phyloP scores from a whole-genome alignment of 768 basidiomycete genomes.

The Hericium coralloides region DNA sequence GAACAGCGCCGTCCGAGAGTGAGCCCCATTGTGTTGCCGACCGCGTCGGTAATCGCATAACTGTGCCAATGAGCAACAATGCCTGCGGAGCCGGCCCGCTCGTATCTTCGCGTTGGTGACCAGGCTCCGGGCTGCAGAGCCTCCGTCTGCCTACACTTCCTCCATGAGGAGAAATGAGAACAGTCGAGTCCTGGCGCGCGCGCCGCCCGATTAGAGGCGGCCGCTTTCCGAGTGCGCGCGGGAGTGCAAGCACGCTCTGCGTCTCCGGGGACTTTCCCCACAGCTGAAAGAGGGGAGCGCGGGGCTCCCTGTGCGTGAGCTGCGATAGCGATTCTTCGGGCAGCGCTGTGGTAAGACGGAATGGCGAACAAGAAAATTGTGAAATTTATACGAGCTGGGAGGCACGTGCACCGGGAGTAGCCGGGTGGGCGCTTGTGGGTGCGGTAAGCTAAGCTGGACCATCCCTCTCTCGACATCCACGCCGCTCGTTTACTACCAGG shows the following conservation, averaged over 20 bases:
- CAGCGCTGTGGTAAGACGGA: conserved; percentile 34
- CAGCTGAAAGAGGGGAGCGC: conserved; percentile 47
- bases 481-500: too few relatives aligned
- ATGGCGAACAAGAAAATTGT: background rate
- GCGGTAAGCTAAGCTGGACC: too few relatives aligned
- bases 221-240: conserved; percentile 50
- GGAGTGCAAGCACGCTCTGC: conserved; percentile 54
- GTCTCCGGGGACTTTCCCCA: conserved; percentile 94
- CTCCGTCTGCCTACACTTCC: conserved; percentile 13
- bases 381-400: background rate
- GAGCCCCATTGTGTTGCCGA: conserved; percentile 86
- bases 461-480: too few relatives aligned
- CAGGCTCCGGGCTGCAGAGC: conserved; percentile 21
- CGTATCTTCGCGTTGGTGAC: conserved; percentile 61
- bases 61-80: conserved; percentile 81
- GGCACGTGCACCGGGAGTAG: background rate
- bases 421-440: too few relatives aligned
- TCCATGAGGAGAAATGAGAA: conserved; percentile 3
- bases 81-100: conserved; percentile 41
- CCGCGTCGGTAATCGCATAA: conserved; percentile 69
- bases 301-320: conserved; percentile 59
- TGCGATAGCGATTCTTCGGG: conserved; percentile 82
- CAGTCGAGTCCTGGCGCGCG: conserved; percentile 23
- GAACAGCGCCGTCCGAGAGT: conserved; percentile 61
- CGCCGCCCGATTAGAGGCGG: conserved; percentile 52